phyloP scores from a whole-genome alignment of 2,329 filamentous ascomycete genomes.

The Davidsoniella neocaledoniae region DNA sequence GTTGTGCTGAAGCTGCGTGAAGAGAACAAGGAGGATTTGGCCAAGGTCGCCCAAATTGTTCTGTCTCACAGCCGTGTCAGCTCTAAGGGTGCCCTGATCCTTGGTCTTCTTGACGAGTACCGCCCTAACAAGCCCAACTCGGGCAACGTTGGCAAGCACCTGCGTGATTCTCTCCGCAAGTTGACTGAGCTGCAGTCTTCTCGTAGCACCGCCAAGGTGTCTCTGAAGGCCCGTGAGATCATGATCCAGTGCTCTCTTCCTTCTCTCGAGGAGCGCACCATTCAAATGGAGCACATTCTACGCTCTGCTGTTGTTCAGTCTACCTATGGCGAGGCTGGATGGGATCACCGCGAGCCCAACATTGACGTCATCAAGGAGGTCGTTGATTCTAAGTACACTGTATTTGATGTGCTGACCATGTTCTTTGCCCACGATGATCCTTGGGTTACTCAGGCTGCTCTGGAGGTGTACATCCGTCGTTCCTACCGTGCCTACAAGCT shows the following conservation, averaged over 20 bases:
- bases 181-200: slow-evolving; percentile 80
- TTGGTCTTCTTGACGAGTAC: slow-evolving; percentile 88
- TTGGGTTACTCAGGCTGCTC: slow-evolving; percentile 82
- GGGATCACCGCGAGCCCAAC: slow-evolving; percentile 87
- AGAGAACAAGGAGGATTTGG: slow-evolving; percentile 84
- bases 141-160: slow-evolving; percentile 74
- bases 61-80: slow-evolving; percentile 86
- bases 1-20: slow-evolving; percentile 88
- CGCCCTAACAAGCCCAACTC: slow-evolving; percentile 83
- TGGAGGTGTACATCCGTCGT: slow-evolving; percentile 91
- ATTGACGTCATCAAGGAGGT: slow-evolving; percentile 90
- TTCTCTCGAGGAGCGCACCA: slow-evolving; percentile 82
- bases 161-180: slow-evolving; percentile 66
- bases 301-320: slow-evolving; percentile 91
- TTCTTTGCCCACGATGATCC: slow-evolving; percentile 93
- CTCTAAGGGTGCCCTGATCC: slow-evolving; percentile 82
- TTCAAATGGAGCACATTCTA: slow-evolving; percentile 97
- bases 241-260: slow-evolving; percentile 95
- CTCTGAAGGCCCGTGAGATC: slow-evolving; percentile 90
- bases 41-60: slow-evolving; percentile 71
- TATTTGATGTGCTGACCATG: slow-evolving; percentile 85
- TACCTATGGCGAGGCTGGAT: slow-evolving; percentile 91
- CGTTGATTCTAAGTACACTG: slow-evolving; percentile 95
- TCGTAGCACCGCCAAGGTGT: slow-evolving; percentile 76
- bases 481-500: slow-evolving; percentile 93